Evolutionary conservation across 2,329 filamentous ascomycete genomes (phyloP).

Genomic region (Xylariaceae sp.): DNA sequence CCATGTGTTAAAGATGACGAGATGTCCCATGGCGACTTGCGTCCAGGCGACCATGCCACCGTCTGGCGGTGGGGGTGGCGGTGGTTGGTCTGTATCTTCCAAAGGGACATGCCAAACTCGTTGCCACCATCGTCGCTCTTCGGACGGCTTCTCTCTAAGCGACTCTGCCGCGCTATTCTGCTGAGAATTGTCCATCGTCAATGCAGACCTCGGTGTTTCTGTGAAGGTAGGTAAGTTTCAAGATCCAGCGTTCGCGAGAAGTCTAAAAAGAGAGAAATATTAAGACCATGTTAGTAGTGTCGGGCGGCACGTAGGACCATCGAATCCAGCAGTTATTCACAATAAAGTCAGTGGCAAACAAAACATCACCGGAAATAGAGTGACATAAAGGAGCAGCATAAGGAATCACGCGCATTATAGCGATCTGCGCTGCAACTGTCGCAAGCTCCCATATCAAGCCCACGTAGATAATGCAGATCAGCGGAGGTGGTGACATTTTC

Average conservation of each 20-base stretch:
- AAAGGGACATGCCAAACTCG: conserved; percentile 4
- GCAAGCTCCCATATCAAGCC: no score
- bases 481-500: neutral
- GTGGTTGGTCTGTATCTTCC: neutral
- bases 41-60: conserved; percentile 50
- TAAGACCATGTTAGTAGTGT: neutral
- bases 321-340: neutral
- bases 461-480: neutral
- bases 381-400: neutral
- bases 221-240: neutral
- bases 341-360: neutral
- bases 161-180: neutral
- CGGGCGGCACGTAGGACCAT: neutral
- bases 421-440: neutral
- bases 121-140: conserved; percentile 2
- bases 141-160: neutral
- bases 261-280: neutral
- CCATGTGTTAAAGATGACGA: conserved; percentile 49
- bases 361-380: neutral
- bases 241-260: neutral
- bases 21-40: conserved; percentile 53
- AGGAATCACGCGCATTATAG: neutral
- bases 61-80: conserved; percentile 24
- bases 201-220: neutral
- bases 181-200: neutral